phyloP scores from a whole-genome alignment of 768 basidiomycete genomes.

The Kwoniella mangroviensis region DNA sequence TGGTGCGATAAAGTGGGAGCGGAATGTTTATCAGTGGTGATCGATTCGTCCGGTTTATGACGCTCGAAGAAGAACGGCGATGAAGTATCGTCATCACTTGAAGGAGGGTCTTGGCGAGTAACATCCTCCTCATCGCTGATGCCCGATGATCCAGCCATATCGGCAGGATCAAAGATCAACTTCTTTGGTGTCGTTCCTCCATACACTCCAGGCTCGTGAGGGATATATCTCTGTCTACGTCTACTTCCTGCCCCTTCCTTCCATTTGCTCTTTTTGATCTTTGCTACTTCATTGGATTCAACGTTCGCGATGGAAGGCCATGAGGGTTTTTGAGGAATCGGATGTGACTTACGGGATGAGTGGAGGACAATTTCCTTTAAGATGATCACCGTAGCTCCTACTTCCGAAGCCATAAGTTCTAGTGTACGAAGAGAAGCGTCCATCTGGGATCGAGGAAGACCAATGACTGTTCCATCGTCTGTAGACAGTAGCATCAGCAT shows the following conservation, averaged over 20 bases:
- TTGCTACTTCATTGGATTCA: background rate
- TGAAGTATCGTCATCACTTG: slow-evolving; percentile 18
- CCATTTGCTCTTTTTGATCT: background rate
- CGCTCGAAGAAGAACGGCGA: slow-evolving; percentile 35
- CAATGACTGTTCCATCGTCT: slow-evolving; percentile 85
- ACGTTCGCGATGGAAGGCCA: background rate
- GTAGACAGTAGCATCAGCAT: slow-evolving; percentile 43
- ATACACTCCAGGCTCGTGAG: slow-evolving; percentile 1
- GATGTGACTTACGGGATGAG: background rate
- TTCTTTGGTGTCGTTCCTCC: slow-evolving; percentile 19
- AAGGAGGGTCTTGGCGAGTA: background rate
- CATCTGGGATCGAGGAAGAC: slow-evolving; percentile 72
- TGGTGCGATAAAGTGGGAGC: too few relatives aligned
- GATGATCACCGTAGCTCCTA: slow-evolving; percentile 88
- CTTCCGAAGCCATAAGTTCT: slow-evolving; percentile 90
- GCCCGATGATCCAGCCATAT: background rate
- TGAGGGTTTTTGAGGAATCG: background rate
- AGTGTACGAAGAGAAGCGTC: slow-evolving; percentile 82
- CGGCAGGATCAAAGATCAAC: slow-evolving; percentile 17
- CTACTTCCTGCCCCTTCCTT: background rate
- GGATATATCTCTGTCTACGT: background rate
- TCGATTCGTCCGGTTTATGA: slow-evolving; percentile 1
- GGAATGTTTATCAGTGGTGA: too few relatives aligned
- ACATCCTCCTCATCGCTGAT: background rate
- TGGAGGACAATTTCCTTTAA: slow-evolving; percentile 72